Base-by-base conservation (phyloP, 257 asterid species). In the Fraxinus excelsior region DNA sequence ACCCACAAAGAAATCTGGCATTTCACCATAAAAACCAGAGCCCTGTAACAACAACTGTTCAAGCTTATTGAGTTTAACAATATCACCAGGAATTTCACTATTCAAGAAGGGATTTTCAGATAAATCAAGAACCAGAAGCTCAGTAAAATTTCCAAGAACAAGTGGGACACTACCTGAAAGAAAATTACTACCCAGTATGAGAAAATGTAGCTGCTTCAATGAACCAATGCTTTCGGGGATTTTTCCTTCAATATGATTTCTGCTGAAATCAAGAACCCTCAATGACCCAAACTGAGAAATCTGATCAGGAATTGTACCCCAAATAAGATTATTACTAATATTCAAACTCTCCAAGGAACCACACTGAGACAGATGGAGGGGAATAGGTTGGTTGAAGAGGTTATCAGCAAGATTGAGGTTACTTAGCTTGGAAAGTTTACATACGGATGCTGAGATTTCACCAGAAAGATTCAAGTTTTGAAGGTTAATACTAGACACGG, bases 301-400 rank as follows among this genome's bases (percentile, higher is more conserved):
- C 68, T 91, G 94, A 7, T 85, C 94, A n/a, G 94, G 97, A 71
- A 93, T 87, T 80, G 91, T 85, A 28, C 98, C 98, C 97, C 96
- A 88, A 46, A 93, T 87, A 83, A 93, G 97, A 71, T 93, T 93
- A 73, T 85, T 84, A 44, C 94, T 91, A 75, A 93, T 81, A 79
- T 93, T 90, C 69, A 93, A 66, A 67, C 83, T 81, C 82, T 85
- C 86, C 79, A 93, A 67, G 37, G 89, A 85, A 67, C 2, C 81
- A 80, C 98, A 93, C 67, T 79, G 81, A 25, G 98, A 86, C 71
- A 93, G 86, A 76, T 87, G 97, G 53, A 91, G 90, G 73, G 98
- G 98, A 42, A 93, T 89, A 29, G 92, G 93, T 79, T 87, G 93
- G 80, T 89, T 88, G 70, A 93, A 91, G 82, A 86, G 66, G 80